Base-by-base conservation (phyloP, 2,329 filamentous ascomycete genomes). In the Colletotrichum sp. region DNA sequence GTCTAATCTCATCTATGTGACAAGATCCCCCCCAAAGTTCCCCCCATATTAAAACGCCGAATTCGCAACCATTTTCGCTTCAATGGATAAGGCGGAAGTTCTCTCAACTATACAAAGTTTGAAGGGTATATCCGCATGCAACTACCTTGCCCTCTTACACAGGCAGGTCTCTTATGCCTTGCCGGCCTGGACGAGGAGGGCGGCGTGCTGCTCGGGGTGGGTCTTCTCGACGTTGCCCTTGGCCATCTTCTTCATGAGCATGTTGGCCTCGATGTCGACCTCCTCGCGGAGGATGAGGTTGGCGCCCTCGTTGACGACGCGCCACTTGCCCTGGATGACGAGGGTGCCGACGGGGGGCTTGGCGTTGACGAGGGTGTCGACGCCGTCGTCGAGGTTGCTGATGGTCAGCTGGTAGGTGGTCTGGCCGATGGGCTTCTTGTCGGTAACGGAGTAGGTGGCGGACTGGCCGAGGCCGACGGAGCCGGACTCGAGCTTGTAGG, bases 221-320 rank as follows among this genome's bases (percentile, higher is more conserved):
- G 74, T 76, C 64, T 76, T 76, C 70, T 76, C 74, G 59, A 76
- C 74, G 59, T 76, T 76, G 64, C 74, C 65, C 74, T 76, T 76
- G 74, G 74, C 74, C 74, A 76, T 76, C 74, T 76, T 76, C 70
- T 76, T 76, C 74, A 76, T 76, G 48, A 76, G 27, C 64, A 76
- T 59, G 70, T 76, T 76, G 70, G 74, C 74, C 39, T 76, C 74
- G 34, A 76, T 75, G 27, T 74, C 70, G 34, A 75, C 74, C 57
- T 75, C 70, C 74, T 75, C 74, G 27, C 64, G 74, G 59, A 75
- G 74, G 19, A 74, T 48, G 74, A 76, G 74, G 28, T 36, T 57
- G 59, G 13, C 25, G 28, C 9, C 34, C 32, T 75, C 70, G n/a
- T 76, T 30, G 44, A 76, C 39, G 28, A 76, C 25, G 59, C 74